Evolutionary conservation across 1,139 yeast genomes (phyloP), one percentile per base, ranked within the genome.

Genomic region (Kurtzmaniella natalensis): DNA sequence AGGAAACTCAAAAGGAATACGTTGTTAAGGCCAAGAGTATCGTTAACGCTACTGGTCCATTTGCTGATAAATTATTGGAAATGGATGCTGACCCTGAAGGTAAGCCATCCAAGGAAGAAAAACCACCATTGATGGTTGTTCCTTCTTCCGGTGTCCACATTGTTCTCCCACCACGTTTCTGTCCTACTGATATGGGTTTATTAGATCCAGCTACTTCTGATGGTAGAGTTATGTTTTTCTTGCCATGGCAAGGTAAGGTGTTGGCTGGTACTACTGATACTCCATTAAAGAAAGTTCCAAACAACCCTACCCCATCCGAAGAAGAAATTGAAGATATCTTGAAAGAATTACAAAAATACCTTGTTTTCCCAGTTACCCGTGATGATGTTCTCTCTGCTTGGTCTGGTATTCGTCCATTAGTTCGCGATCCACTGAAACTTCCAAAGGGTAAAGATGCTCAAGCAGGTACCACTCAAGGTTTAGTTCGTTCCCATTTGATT

Each of bases 171-270:
- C 95, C 92, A 46, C 88, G 76, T 71, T 89, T 86, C 63, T 83
- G 95, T 57, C 95, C 97, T 38, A 73, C 76, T 55, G 81, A 81
- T 45, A 76, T 87, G 75, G 97, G 97, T 45, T 70, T 89, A 47
- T 72, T 89, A 42, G 96, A 89, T 59, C 95, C 96, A 32, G 75
- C 86, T 33, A 89, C 97, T 35, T 71, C 94, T 28, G 97, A 89
- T 57, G 97, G 97, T 39, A 81, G 97, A 64, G 97, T 89, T 40
- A 85, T 89, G 83, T 89, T 89, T 68, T 89, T 89, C 66, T 71
- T 89, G 59, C 97, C 97, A 50, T 89, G 97, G 97, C 96, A 88
- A 68, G 96, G 96, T 11, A 86, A 88, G 59, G 95, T 89, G 31
- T 73, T 89, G 51, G 96, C 96, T 41, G 97, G 97, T 58, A 89